These are phyloP conservation scores for Aspergillus mulundensis DNA, from an alignment of 495 filamentous ascomycete species.

Conservation along the genomic window DNA sequence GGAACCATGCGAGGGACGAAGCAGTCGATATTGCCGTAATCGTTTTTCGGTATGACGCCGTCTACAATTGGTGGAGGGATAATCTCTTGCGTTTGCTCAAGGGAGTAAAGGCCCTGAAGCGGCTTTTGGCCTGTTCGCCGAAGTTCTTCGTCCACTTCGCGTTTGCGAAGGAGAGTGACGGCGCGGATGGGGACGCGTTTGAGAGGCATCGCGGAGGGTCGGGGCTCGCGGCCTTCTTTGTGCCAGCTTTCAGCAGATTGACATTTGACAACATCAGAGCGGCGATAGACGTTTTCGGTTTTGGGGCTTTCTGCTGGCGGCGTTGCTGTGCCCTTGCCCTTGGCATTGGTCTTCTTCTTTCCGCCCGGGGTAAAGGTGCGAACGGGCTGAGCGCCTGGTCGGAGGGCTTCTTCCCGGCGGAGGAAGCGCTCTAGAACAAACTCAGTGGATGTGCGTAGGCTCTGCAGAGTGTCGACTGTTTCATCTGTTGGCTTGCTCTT, in stretches of 20 bases:
- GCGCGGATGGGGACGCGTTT: constrained; percentile 88
- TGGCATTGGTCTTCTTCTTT: constrained; percentile 33
- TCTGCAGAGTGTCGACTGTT: constrained; percentile 71
- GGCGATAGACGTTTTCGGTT: constrained; percentile 75
- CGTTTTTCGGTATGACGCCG: constrained; percentile 88
- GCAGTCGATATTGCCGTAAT: constrained; percentile 95
- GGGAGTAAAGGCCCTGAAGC: constrained; percentile 78
- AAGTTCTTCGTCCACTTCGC: constrained; percentile 82
- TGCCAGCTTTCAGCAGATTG: constrained; percentile 97
- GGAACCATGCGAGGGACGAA: constrained; percentile 94
- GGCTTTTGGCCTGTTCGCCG: constrained; percentile 75
- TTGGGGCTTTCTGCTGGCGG: constrained; percentile 27
- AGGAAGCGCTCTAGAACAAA: constrained; percentile 85
- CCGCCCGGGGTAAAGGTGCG: constrained; percentile 69
- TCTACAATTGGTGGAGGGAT: constrained; percentile 78
- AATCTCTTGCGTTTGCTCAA: constrained; percentile 90
- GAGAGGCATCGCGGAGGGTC: constrained; percentile 63
- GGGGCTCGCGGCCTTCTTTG: constrained; percentile 82
- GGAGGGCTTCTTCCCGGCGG: constrained; percentile 85
- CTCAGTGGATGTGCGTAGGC: constrained; percentile 79
- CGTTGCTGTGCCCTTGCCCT: constrained; percentile 23
- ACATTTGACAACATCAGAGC: constrained; percentile 76
- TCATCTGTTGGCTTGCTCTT: constrained; percentile 63
- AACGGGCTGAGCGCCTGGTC: constrained; percentile 62
- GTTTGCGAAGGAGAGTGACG: constrained; percentile 81